Evolutionary conservation across 140 eudicot species (phyloP).

Genomic region (Erigeron philadelphicus): DNA sequence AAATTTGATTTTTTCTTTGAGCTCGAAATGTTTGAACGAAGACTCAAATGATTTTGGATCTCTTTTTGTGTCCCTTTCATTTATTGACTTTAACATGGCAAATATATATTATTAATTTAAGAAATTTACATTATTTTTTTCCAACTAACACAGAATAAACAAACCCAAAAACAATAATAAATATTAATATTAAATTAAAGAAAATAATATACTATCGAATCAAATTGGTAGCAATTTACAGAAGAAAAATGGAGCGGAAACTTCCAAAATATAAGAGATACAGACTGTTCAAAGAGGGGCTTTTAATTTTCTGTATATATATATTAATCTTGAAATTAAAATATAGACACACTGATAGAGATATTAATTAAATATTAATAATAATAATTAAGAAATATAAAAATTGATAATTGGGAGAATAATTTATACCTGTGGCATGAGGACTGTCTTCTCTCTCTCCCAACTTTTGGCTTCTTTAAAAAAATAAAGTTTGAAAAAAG

Average conservation of each 20-base stretch:
- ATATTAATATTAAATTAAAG: background rate
- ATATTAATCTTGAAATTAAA: background rate
- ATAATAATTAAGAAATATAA: background rate
- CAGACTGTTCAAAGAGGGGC: slow-evolving; percentile 30
- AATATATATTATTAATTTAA: slow-evolving; percentile 1
- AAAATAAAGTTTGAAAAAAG: slow-evolving; percentile 23
- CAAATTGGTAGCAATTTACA: slow-evolving; percentile 24
- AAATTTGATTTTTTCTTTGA: slow-evolving; percentile 33
- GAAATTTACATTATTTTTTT: background rate
- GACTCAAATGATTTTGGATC: slow-evolving; percentile 34
- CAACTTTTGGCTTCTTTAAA: slow-evolving; percentile 15
- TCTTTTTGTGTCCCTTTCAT: slow-evolving; percentile 7
- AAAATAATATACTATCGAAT: slow-evolving; percentile 7
- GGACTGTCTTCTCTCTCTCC: slow-evolving; percentile 20
- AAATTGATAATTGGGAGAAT: slow-evolving; percentile 20
- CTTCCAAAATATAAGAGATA: slow-evolving; percentile 22
- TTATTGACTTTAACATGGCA: slow-evolving; percentile 31
- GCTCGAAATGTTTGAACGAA: slow-evolving; percentile 47
- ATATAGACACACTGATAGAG: slow-evolving; percentile 13
- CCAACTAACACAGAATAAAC: slow-evolving; percentile 31
- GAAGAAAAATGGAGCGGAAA: slow-evolving; percentile 17
- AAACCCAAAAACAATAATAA: slow-evolving; percentile 8
- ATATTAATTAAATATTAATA: slow-evolving; percentile 15
- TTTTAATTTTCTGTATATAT: background rate
- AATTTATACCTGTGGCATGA: slow-evolving; percentile 27